Conservation (phyloP, 208 protist genomes). For the Paratrypanosoma confusum region DNA sequence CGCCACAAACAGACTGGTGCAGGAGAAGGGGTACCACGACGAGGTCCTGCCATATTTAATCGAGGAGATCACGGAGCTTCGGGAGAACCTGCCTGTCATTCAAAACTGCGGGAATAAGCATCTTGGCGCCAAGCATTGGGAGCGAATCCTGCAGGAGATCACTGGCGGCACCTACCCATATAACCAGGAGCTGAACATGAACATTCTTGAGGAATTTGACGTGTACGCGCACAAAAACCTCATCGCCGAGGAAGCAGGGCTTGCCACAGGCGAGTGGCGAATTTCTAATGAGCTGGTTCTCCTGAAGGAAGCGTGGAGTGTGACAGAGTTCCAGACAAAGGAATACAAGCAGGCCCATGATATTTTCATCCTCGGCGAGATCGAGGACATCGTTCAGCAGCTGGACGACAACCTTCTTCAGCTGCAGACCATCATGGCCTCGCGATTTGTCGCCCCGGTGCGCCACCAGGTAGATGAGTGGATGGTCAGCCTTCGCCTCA, state of each 20-base stretch:
- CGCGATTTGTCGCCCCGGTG: constrained; percentile 79
- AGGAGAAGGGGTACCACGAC: constrained; percentile 77
- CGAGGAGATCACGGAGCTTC: constrained; percentile 64
- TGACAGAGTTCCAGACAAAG: constrained; percentile 62
- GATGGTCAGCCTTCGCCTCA: constrained; percentile 71
- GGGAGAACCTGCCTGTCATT: constrained; percentile 75
- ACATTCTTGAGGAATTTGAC: constrained; percentile 62
- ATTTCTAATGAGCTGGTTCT: constrained; percentile 86
- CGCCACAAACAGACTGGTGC: constrained; percentile 51
- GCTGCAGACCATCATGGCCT: constrained; percentile 87
- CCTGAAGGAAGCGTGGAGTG: constrained; percentile 82
- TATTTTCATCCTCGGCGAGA: constrained; percentile 77
- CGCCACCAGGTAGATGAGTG: constrained; percentile 81
- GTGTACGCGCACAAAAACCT: constrained; percentile 79
- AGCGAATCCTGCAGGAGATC: constrained; percentile 84
- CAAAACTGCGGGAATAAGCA: constrained; percentile 90
- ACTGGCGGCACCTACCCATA: constrained; percentile 76
- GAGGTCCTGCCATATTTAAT: constrained; percentile 70
- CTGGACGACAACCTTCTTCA: constrained; percentile 89
- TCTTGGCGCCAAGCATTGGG: constrained; percentile 84
- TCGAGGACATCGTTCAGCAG: constrained; percentile 90
- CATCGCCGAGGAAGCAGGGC: constrained; percentile 77
- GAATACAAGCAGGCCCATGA: constrained; percentile 78
- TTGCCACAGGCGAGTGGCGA: constrained; percentile 90
- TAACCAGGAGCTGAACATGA: constrained; percentile 77